Evolutionary conservation across 2,329 filamentous ascomycete genomes (phyloP).

Genomic region (Bipolaris zeicola): DNA sequence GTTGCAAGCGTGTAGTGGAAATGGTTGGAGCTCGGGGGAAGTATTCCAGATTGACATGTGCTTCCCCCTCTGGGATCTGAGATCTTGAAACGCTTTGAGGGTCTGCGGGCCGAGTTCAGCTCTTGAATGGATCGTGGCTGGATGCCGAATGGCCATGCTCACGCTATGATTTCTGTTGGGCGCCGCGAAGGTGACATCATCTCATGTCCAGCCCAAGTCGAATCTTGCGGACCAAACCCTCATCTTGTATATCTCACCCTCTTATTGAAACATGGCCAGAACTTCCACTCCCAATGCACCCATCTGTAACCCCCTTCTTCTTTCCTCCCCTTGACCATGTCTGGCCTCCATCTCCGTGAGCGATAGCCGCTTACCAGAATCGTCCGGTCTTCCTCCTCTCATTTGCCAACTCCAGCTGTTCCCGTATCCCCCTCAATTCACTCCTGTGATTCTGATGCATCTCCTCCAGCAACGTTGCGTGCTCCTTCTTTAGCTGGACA

Average conservation of each 20-base stretch:
- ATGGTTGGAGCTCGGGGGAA: too few relatives aligned
- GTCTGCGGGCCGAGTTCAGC: too few relatives aligned
- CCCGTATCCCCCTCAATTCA: conserved; percentile 29
- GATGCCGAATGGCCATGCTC: too few relatives aligned
- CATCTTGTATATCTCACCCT: background rate
- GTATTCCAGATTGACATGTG: too few relatives aligned
- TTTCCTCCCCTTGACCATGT: background rate
- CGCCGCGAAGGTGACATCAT: background rate
- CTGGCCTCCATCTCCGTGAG: too few relatives aligned
- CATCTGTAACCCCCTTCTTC: background rate
- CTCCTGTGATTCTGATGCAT: conserved; percentile 24
- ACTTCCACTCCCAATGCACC: background rate
- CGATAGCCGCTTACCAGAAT: conserved; percentile 9
- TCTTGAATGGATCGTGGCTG: too few relatives aligned
- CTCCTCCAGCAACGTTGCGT: conserved; percentile 46
- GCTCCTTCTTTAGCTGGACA: conserved; percentile 63
- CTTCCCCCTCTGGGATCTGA: too few relatives aligned
- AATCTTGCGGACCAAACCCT: background rate
- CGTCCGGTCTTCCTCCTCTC: conserved; percentile 13
- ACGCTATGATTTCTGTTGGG: background rate
- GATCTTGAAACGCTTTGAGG: too few relatives aligned
- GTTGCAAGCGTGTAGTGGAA: too few relatives aligned
- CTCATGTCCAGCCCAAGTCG: background rate
- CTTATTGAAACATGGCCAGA: background rate
- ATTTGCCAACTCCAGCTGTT: conserved; percentile 29